Evolutionary conservation across 2,329 filamentous ascomycete species (phyloP).

Genomic region (Leptodontidium sp.): DNA sequence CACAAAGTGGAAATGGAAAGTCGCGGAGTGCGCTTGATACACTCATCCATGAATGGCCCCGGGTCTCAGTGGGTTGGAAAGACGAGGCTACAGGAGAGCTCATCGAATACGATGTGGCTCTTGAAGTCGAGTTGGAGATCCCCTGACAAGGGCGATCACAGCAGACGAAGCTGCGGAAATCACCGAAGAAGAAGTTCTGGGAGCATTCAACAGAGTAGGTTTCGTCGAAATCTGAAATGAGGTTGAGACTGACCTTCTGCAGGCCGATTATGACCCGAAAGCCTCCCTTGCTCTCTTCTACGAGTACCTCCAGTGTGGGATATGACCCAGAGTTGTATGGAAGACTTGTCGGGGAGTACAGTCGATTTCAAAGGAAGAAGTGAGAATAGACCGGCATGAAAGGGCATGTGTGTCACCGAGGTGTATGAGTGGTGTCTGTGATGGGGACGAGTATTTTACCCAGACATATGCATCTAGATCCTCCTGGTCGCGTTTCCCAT

Average conservation of each 20-base stretch:
- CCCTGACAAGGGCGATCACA: not conserved
- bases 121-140: not conserved
- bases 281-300: conserved; percentile 13
- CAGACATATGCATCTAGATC: no score
- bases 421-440: no score
- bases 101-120: not conserved
- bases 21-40: not conserved
- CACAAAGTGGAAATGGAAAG: not conserved
- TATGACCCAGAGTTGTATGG: conserved; percentile 20
- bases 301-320: conserved; percentile 25
- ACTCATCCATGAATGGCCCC: not conserved
- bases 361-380: not conserved
- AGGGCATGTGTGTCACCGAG: not conserved
- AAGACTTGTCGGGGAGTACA: conserved; percentile 3
- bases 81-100: not conserved
- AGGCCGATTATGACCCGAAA: conserved; percentile 7
- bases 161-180: not conserved
- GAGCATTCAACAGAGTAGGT: not conserved
- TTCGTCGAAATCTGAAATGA: not conserved
- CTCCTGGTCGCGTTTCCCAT: no score
- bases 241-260: not conserved
- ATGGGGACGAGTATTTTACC: no score
- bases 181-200: not conserved
- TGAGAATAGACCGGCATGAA: not conserved
- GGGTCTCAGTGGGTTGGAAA: not conserved